Evolutionary conservation across 1,284 basidiomycete genomes (phyloP).

Genomic region (Sanghuangporus weigelae): DNA sequence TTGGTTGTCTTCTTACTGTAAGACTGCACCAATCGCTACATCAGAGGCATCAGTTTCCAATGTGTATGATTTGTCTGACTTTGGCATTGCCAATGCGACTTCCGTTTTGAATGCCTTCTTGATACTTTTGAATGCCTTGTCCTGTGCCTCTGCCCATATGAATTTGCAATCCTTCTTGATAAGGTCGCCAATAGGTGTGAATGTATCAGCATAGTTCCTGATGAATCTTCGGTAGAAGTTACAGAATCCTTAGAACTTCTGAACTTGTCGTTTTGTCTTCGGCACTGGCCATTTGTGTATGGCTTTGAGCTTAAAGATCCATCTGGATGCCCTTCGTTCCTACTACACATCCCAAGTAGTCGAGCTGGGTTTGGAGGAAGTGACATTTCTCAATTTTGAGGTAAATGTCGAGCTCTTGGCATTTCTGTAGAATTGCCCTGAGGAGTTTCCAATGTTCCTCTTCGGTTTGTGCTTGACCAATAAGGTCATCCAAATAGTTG

Average conservation of each 20-base stretch:
- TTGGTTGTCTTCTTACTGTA: too few relatives aligned
- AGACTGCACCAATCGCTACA: too few relatives aligned
- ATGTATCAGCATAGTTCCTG: background rate
- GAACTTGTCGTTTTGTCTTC: constrained; percentile 17
- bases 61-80: too few relatives aligned
- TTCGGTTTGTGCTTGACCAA: constrained; percentile 6
- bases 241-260: constrained; percentile 21
- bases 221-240: constrained; percentile 23
- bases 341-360: constrained; percentile 16
- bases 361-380: constrained; percentile 9
- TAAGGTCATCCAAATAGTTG: constrained; percentile 20
- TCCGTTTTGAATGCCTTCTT: constrained; percentile 24
- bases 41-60: too few relatives aligned
- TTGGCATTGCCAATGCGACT: too few relatives aligned
- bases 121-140: constrained; percentile 27
- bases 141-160: constrained; percentile 18
- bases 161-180: constrained; percentile 19
- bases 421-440: too few relatives aligned
- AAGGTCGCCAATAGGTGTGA: background rate
- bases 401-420: too few relatives aligned
- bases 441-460: too few relatives aligned
- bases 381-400: too few relatives aligned
- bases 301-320: constrained; percentile 20
- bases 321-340: constrained; percentile 17
- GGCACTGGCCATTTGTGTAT: constrained; percentile 23